phyloP scores from a whole-genome alignment of 805 yeast genomes.

The Spathaspora sp. region DNA sequence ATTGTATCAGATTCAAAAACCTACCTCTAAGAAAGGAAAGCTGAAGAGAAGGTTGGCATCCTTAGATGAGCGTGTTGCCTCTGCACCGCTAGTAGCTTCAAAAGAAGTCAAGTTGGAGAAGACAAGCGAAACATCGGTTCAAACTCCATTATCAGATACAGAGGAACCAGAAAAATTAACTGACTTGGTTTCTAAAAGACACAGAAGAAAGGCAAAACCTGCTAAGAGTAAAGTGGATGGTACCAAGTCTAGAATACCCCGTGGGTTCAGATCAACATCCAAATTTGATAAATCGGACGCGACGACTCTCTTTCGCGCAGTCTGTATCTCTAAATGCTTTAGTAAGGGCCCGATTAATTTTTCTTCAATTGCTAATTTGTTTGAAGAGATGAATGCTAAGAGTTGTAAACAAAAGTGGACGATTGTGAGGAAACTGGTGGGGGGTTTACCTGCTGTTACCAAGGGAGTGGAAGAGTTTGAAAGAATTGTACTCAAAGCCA shows the following conservation, averaged over 20 bases:
- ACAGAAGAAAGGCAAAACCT: conserved; percentile 11
- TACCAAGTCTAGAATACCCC: neutral
- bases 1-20: conserved; percentile 10
- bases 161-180: conserved; percentile 1
- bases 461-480: conserved; percentile 67
- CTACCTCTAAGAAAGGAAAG: conserved; percentile 2
- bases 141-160: neutral
- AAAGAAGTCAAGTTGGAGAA: neutral
- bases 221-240: neutral
- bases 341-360: conserved; percentile 58
- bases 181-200: conserved; percentile 10
- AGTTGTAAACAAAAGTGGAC: conserved; percentile 68
- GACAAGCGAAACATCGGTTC: neutral
- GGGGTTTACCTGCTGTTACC: conserved; percentile 49
- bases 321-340: conserved; percentile 64
- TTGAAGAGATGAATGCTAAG: conserved; percentile 40
- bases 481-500: conserved; percentile 53
- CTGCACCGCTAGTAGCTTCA: neutral
- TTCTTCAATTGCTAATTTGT: conserved; percentile 50
- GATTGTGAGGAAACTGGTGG: conserved; percentile 48
- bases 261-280: conserved; percentile 11
- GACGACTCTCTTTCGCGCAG: conserved; percentile 56
- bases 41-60: conserved; percentile 21
- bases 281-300: conserved; percentile 44
- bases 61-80: conserved; percentile 4